Evolutionary conservation across 257 asterid genomes (phyloP).

Genomic region (Solanum paucissectum): DNA sequence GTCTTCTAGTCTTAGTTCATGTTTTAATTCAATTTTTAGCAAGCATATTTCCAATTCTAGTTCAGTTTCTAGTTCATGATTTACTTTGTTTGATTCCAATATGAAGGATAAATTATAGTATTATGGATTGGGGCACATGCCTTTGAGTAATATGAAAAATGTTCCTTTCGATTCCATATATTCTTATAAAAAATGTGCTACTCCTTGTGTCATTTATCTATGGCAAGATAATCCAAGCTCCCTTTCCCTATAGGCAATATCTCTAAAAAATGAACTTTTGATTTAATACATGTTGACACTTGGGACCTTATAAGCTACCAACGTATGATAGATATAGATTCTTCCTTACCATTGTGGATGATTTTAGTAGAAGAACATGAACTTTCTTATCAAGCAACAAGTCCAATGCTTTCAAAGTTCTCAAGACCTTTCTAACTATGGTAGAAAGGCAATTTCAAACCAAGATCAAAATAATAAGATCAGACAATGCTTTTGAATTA

Average conservation of each 20-base stretch:
- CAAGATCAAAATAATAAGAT: neutral
- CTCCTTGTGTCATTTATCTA: neutral
- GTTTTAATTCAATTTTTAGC: neutral
- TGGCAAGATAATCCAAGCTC: neutral
- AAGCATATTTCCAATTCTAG: neutral
- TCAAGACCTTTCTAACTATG: neutral
- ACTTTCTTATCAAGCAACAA: neutral
- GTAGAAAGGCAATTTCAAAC: neutral
- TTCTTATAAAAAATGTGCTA: neutral
- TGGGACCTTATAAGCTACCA: neutral
- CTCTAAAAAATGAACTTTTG: neutral
- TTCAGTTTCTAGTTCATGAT: neutral
- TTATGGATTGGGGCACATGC: neutral
- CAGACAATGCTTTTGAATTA: neutral
- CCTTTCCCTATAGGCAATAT: neutral
- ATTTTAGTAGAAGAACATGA: neutral
- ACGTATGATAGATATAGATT: neutral
- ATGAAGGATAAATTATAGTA: neutral
- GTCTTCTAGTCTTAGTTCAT: neutral
- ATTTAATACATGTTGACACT: neutral
- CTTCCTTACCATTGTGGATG: neutral
- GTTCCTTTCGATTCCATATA: too few relatives aligned
- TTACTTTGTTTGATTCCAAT: too few relatives aligned
- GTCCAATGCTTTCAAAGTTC: neutral
- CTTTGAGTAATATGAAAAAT: neutral